Evolutionary conservation across 208 protist genomes (phyloP).

Genomic region (Angomonas deanei): DNA sequence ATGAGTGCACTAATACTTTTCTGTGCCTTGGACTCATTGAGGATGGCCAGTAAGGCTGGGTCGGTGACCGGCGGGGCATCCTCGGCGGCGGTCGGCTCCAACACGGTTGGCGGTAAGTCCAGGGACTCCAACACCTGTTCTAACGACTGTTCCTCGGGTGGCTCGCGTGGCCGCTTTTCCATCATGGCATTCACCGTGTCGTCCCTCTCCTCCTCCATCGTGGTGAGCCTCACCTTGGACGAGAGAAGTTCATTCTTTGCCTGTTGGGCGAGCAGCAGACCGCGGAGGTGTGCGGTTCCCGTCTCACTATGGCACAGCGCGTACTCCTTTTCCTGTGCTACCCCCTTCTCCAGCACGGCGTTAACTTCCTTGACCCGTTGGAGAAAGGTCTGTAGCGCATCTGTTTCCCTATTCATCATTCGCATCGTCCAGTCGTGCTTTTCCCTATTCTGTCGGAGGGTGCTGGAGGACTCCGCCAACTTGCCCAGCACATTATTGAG

Average conservation of each 20-base stretch:
- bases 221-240: no score
- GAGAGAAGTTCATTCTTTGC: no score
- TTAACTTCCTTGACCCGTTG: neutral
- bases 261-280: no score
- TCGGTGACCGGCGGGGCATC: neutral
- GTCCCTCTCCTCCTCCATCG: no score
- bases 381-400: neutral
- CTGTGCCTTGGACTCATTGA: neutral
- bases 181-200: no score
- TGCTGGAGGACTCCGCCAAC: neutral
- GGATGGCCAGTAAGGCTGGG: neutral
- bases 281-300: no score
- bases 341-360: neutral
- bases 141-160: no score
- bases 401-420: slow-evolving; percentile 3
- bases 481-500: neutral
- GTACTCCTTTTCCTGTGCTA: no score
- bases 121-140: neutral
- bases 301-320: no score
- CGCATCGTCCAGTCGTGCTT: slow-evolving; percentile 5
- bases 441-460: neutral
- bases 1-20: neutral
- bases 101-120: neutral
- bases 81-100: neutral
- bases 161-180: no score